Percentiles rank a stretch among this genome's conserved stretches.
Evolutionary conservation across 2,329 filamentous ascomycete genomes (phyloP).

Genomic region (Coniochaeta hoffmannii): DNA sequence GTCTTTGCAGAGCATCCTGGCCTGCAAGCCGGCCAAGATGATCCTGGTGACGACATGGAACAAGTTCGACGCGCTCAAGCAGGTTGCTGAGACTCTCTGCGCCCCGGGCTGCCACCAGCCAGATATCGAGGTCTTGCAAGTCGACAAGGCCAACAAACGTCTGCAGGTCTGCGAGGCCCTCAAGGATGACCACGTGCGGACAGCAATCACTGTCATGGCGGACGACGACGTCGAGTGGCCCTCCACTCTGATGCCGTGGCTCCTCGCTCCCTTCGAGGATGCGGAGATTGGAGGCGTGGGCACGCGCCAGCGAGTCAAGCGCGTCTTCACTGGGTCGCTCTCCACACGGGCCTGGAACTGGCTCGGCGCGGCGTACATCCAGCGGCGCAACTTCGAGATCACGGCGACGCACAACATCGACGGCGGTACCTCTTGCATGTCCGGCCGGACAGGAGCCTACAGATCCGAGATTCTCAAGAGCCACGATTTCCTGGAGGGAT

Average conservation of each 20-base stretch:
- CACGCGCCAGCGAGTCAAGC: constrained; percentile 79
- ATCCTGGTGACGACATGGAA: constrained; percentile 83
- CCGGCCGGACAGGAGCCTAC: constrained; percentile 88
- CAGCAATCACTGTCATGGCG: constrained; percentile 81
- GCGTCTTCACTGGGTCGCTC: constrained; percentile 53
- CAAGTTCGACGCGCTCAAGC: constrained; percentile 62
- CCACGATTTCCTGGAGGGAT: constrained; percentile 76
- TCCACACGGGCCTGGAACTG: constrained; percentile 72
- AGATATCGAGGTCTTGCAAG: constrained; percentile 66
- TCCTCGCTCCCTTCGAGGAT: constrained; percentile 87
- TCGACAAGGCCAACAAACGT: constrained; percentile 87
- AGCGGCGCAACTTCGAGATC: constrained; percentile 93
- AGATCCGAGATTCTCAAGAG: constrained; percentile 81
- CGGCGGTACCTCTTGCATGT: constrained; percentile 94
- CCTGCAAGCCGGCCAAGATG: constrained; percentile 61
- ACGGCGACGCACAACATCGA: constrained; percentile 93
- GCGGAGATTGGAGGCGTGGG: constrained; percentile 79
- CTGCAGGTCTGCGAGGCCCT: constrained; percentile 89
- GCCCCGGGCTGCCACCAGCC: constrained; percentile 27
- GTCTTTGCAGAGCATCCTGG: constrained; percentile 71
- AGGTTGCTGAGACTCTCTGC: constrained; percentile 54
- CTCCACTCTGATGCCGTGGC: constrained; percentile 77
- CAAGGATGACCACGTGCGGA: constrained; percentile 61
- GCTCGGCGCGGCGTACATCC: constrained; percentile 84
- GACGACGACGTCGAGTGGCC: constrained; percentile 97